Evolutionary conservation across 1,284 basidiomycete species (phyloP).

Genomic region (Rhodotorula sp.): DNA sequence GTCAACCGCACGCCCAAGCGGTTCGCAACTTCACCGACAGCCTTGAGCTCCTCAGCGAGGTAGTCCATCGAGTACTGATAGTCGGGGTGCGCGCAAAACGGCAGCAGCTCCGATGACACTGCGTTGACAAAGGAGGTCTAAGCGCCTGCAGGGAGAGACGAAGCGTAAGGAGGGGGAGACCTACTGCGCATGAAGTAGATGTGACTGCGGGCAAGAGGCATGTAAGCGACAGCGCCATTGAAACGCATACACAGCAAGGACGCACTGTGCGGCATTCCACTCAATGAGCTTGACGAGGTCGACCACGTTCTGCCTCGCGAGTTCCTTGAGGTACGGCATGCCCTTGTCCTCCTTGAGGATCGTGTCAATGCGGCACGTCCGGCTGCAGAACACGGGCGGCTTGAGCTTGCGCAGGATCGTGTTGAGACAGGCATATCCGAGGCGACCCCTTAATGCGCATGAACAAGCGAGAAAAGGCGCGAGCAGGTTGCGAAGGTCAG

Average conservation of each 20-base stretch:
- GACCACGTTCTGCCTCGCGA: constrained; percentile 70
- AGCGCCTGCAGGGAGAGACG: neutral
- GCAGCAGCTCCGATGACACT: constrained; percentile 86
- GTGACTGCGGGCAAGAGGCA: constrained; percentile 45
- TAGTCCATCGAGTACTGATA: constrained; percentile 79
- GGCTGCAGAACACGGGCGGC: constrained; percentile 69
- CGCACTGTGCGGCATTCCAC: constrained; percentile 74
- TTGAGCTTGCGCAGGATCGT: constrained; percentile 74
- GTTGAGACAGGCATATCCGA: constrained; percentile 72
- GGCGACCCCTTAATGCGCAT: constrained; percentile 59
- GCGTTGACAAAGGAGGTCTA: neutral
- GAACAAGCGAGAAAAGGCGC: neutral
- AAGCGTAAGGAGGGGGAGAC: constrained; percentile 58
- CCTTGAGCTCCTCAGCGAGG: constrained; percentile 60
- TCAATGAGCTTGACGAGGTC: constrained; percentile 72
- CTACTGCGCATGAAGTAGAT: constrained; percentile 48
- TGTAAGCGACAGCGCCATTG: neutral
- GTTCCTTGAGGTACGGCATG: constrained; percentile 72
- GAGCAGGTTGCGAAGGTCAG: neutral
- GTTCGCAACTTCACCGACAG: constrained; percentile 71
- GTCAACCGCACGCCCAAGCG: constrained; percentile 79
- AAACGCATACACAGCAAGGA: constrained; percentile 4
- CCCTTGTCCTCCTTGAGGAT: constrained; percentile 70
- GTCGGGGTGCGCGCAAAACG: constrained; percentile 77
- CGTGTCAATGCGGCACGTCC: constrained; percentile 69